Evolutionary conservation across 75 land plant species (phyloP).

Genomic region (Sequoia sempervirens): DNA sequence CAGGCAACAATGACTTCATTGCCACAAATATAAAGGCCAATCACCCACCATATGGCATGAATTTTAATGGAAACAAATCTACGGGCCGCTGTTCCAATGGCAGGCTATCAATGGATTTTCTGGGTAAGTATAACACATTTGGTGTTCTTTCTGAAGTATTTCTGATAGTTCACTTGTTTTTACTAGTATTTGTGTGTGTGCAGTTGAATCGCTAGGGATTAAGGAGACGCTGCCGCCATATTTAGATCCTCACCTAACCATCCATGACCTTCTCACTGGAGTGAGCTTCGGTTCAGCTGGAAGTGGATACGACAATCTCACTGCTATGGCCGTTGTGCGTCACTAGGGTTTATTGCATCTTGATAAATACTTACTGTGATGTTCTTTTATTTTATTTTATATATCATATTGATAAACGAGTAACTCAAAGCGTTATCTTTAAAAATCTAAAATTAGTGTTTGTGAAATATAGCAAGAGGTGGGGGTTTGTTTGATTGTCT

Average conservation of each 20-base stretch:
- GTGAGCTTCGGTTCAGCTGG: slow-evolving; percentile 63
- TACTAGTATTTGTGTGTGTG: no score
- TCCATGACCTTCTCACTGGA: slow-evolving; percentile 41
- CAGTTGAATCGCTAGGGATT: slow-evolving; percentile 32
- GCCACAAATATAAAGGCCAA: not conserved
- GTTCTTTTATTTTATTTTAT: no score
- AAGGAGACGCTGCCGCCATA: slow-evolving; percentile 42
- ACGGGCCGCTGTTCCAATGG: not conserved
- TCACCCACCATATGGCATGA: not conserved
- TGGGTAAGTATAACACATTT: no score
- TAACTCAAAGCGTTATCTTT: no score
- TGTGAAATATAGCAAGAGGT: no score
- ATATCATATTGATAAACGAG: no score
- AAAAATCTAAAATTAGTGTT: no score
- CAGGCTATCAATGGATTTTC: not conserved
- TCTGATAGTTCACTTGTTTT: no score
- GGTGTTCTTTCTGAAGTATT: no score
- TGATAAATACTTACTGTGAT: no score
- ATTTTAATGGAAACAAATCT: not conserved
- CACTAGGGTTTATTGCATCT: not conserved
- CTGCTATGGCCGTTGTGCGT: no score
- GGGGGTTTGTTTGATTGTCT: no score
- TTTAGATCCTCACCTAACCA: slow-evolving; percentile 32
- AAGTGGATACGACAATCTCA: slow-evolving; percentile 48
- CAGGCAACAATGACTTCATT: slow-evolving; percentile 1